Evolutionary conservation across 2,329 filamentous ascomycete species (phyloP).

Genomic region (Corniculantispora saksenae): DNA sequence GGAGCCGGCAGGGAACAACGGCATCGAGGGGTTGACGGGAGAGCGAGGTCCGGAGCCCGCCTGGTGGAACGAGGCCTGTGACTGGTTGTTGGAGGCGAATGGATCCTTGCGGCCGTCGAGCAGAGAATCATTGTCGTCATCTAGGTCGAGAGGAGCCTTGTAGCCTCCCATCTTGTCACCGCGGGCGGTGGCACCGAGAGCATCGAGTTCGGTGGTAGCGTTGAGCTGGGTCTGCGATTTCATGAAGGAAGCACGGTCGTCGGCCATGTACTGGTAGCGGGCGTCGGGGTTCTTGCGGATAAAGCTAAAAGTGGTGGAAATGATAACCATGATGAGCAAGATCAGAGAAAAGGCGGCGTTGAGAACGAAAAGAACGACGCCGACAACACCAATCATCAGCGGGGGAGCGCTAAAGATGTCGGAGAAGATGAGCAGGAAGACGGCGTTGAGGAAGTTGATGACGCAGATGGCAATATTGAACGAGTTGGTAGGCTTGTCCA

Average conservation of each 20-base stretch:
- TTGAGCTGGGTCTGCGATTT: constrained; percentile 85
- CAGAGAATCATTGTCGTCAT: constrained; percentile 45
- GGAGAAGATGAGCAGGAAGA: constrained; percentile 88
- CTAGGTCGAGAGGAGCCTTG: constrained; percentile 50
- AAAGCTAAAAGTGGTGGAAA: constrained; percentile 66
- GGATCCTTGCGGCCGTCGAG: constrained; percentile 39
- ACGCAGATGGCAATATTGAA: constrained; percentile 93
- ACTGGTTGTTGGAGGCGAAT: constrained; percentile 35
- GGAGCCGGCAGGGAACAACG: constrained; percentile 46
- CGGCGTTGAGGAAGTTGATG: constrained; percentile 86
- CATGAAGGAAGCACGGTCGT: constrained; percentile 96
- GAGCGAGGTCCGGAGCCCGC: constrained; percentile 35
- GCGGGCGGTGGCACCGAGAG: constrained; percentile 85
- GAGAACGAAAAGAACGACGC: constrained; percentile 83
- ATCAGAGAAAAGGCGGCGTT: constrained; percentile 84
- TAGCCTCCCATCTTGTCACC: constrained; percentile 62
- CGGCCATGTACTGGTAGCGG: constrained; percentile 93
- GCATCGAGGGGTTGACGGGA: constrained; percentile 45
- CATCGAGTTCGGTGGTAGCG: constrained; percentile 82
- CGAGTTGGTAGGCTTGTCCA: constrained; percentile 97
- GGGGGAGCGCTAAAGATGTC: constrained; percentile 81
- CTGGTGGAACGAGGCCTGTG: constrained; percentile 29
- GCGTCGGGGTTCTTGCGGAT: constrained; percentile 93
- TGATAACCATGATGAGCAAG: constrained; percentile 74
- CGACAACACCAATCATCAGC: constrained; percentile 83